Percentiles rank a stretch among this genome's conserved stretches.
phyloP scores from a whole-genome alignment of 805 yeast species.

The Metschnikowia henanensis region DNA sequence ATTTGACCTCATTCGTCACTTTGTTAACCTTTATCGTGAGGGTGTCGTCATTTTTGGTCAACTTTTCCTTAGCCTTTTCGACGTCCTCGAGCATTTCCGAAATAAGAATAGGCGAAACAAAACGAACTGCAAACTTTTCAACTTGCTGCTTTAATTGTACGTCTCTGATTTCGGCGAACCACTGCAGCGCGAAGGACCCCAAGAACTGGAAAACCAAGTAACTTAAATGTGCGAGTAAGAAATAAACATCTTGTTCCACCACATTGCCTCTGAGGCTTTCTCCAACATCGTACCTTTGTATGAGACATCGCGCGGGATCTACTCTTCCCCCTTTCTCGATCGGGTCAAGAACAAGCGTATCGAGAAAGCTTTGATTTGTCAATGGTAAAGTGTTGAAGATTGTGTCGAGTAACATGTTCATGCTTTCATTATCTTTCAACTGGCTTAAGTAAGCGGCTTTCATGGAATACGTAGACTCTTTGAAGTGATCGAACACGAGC shows the following conservation, averaged over 20 bases:
- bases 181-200: slow-evolving; percentile 59
- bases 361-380: slow-evolving; percentile 23
- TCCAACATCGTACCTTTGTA: slow-evolving; percentile 23
- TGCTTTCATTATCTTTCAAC: slow-evolving; percentile 44
- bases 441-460: slow-evolving; percentile 61
- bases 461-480: slow-evolving; percentile 62
- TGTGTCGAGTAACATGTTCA: slow-evolving; percentile 57
- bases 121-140: slow-evolving; percentile 60
- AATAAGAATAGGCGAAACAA: slow-evolving; percentile 65
- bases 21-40: slow-evolving; percentile 62
- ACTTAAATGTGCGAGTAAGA: slow-evolving; percentile 49
- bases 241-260: slow-evolving; percentile 33
- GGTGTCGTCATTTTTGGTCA: slow-evolving; percentile 38
- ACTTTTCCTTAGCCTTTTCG: slow-evolving; percentile 37
- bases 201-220: slow-evolving; percentile 49
- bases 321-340: slow-evolving; percentile 15
- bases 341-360: slow-evolving; percentile 18
- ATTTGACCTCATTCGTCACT: slow-evolving; percentile 65
- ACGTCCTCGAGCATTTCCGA: slow-evolving; percentile 55
- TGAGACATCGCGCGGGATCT: slow-evolving; percentile 16
- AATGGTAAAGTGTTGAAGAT: slow-evolving; percentile 55
- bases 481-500: slow-evolving; percentile 59
- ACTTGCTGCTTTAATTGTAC: slow-evolving; percentile 58
- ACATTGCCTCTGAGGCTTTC: slow-evolving; percentile 23
- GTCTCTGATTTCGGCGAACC: slow-evolving; percentile 74